Conservation (phyloP, 2,329 filamentous ascomycete genomes). For the Ophiostoma sp. region DNA sequence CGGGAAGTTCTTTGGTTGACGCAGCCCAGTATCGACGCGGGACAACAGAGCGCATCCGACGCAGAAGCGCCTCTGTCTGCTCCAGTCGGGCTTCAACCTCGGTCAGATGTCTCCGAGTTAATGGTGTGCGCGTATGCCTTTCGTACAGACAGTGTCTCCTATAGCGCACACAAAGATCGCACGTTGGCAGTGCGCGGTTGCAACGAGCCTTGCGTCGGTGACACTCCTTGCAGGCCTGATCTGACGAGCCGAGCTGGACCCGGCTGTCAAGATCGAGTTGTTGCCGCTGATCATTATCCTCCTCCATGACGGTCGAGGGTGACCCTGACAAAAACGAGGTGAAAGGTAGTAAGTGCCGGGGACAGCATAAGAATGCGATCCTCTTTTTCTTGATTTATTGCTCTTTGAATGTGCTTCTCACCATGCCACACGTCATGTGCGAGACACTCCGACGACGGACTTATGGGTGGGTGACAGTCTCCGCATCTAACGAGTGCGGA, state of each 20-base stretch:
- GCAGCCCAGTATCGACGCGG: not conserved
- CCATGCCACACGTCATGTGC: not conserved
- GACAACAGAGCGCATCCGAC: not conserved
- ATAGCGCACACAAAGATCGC: slow-evolving; percentile 34
- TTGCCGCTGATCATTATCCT: not conserved
- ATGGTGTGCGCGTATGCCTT: slow-evolving; percentile 43
- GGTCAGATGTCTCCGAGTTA: slow-evolving; percentile 43
- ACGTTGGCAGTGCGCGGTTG: slow-evolving; percentile 37
- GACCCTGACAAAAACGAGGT: not conserved
- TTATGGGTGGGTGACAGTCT: not conserved
- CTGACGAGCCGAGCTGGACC: slow-evolving; percentile 21
- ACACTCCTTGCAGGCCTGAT: slow-evolving; percentile 41
- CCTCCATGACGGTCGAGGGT: not conserved
- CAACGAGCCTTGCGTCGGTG: slow-evolving; percentile 39
- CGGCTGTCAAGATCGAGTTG: not conserved
- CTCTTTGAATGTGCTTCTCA: not conserved
- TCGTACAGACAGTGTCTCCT: slow-evolving; percentile 42
- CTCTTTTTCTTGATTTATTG: not conserved
- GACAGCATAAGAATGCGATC: not conserved
- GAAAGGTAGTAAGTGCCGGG: not conserved
- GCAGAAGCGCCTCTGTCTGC: slow-evolving; percentile 6
- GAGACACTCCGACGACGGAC: not conserved
- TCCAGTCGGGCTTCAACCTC: slow-evolving; percentile 32
- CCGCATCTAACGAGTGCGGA: not conserved
- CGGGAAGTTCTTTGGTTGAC: not conserved